Evolutionary conservation across 1,139 yeast species (phyloP).

Genomic region (Neolecta irregularis): DNA sequence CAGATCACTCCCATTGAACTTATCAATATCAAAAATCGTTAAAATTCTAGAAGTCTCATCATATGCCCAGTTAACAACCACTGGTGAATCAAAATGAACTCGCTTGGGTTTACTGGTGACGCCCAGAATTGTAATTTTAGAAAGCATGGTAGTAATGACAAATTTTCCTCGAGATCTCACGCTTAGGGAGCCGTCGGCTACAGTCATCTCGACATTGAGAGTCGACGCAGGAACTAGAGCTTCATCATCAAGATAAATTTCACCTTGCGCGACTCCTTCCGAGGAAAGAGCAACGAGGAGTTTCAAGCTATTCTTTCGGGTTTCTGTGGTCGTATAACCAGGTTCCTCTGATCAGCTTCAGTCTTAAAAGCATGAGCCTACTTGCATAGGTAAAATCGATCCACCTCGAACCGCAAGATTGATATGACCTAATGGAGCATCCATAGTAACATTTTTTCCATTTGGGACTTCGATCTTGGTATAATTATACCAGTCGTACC

Average conservation of each 20-base stretch:
- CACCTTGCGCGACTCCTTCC: conserved; percentile 38
- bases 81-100: conserved; percentile 19
- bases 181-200: conserved; percentile 18
- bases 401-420: conserved; percentile 72
- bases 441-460: conserved; percentile 22
- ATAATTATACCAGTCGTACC: conserved; percentile 28
- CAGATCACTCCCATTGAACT: no score
- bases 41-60: no score
- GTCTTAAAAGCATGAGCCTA: no score
- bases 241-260: conserved; percentile 70
- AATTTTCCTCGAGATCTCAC: conserved; percentile 21
- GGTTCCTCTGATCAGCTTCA: no score
- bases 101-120: conserved; percentile 19
- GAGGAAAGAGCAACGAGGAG: conserved; percentile 37
- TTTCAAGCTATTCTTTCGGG: conserved; percentile 24
- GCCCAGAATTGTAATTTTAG: conserved; percentile 23
- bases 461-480: conserved; percentile 19
- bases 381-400: conserved; percentile 39
- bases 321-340: conserved; percentile 23
- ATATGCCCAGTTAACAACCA: no score
- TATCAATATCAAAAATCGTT: no score
- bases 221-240: conserved; percentile 38
- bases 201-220: conserved; percentile 25
- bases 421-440: conserved; percentile 42
- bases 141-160: conserved; percentile 20